Evolutionary conservation across 352 stramenopile genomes (phyloP).

Genomic region (Globisporangium mamillatum): DNA sequence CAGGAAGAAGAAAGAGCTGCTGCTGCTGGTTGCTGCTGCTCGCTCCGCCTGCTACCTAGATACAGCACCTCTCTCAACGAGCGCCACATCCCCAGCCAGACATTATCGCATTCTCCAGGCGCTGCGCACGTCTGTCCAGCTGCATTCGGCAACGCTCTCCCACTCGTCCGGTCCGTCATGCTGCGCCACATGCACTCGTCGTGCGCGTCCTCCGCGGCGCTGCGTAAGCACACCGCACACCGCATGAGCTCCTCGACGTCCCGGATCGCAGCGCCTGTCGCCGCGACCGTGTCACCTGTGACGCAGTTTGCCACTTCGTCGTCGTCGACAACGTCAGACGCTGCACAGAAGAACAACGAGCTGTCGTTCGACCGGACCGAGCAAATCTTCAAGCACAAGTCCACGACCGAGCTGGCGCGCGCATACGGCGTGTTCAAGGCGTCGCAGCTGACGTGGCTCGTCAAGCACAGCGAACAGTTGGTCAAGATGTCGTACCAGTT

Average conservation of each 20-base stretch:
- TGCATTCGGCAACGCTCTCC: not conserved
- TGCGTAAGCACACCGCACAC: conserved; percentile 5
- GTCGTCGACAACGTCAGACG: conserved; percentile 43
- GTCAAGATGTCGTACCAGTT: conserved; percentile 84
- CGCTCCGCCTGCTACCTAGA: not conserved
- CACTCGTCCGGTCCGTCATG: not conserved
- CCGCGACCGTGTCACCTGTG: conserved; percentile 13
- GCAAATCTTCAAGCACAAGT: conserved; percentile 81
- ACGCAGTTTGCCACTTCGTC: conserved; percentile 10
- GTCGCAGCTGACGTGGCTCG: conserved; percentile 84
- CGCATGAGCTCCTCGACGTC: conserved; percentile 20
- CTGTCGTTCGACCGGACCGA: conserved; percentile 79
- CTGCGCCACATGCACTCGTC: conserved; percentile 15
- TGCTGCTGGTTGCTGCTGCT: not conserved
- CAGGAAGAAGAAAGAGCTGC: not conserved
- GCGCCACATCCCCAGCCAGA: not conserved
- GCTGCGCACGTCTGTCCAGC: conserved; percentile 7
- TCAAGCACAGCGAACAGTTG: conserved; percentile 86
- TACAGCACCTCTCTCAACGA: not conserved
- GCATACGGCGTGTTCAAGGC: conserved; percentile 86
- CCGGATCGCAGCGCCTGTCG: conserved; percentile 10
- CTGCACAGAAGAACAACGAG: conserved; percentile 8
- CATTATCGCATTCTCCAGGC: conserved; percentile 7
- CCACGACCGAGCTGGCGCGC: conserved; percentile 81
- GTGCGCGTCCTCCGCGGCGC: not conserved